A percentile compares a stretch with the other conserved stretches of the same genome.
phyloP scores from a whole-genome alignment of 345 rosid genomes.

The Linum tenue region DNA sequence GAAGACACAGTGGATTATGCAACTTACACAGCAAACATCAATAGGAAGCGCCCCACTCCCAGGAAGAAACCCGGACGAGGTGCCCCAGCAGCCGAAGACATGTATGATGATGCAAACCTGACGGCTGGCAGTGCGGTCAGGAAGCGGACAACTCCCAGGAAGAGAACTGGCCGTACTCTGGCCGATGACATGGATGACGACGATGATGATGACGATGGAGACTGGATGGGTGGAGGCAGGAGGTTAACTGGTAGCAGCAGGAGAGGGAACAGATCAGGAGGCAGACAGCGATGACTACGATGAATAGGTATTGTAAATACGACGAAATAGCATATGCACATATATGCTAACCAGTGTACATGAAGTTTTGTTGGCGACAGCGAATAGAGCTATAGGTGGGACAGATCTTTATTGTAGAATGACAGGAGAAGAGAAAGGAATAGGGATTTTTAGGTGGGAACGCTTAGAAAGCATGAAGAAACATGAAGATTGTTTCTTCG shows the following conservation, averaged over 20 bases:
- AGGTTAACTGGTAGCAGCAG: slow-evolving; percentile 33
- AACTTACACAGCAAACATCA: slow-evolving; percentile 68
- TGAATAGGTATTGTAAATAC: slow-evolving; percentile 25
- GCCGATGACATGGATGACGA: too few relatives aligned
- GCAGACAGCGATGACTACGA: slow-evolving; percentile 29
- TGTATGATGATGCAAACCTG: slow-evolving; percentile 13
- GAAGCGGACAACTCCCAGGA: too few relatives aligned
- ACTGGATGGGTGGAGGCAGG: slow-evolving; percentile 38
- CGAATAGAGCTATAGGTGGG: too few relatives aligned
- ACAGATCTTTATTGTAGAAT: slow-evolving; percentile 9
- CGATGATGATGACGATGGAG: slow-evolving; percentile 44
- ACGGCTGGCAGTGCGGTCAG: too few relatives aligned
- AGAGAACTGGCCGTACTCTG: too few relatives aligned
- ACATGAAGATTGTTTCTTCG: slow-evolving; percentile 3
- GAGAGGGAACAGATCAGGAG: slow-evolving; percentile 35
- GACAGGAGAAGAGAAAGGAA: slow-evolving; percentile 16
- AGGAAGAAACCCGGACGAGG: slow-evolving; percentile 30
- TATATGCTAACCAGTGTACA: slow-evolving; percentile 48
- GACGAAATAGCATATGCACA: slow-evolving; percentile 1
- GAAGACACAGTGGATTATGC: slow-evolving; percentile 81
- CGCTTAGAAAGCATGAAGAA: slow-evolving; percentile 11
- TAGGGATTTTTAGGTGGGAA: slow-evolving; percentile 7
- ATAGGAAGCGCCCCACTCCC: slow-evolving; percentile 65
- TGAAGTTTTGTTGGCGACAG: slow-evolving; percentile 2
- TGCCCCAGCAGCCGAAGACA: slow-evolving; percentile 8